Percentiles rank a stretch among this genome's conserved stretches.
Evolutionary conservation across 768 basidiomycete genomes (phyloP).

Genomic region (Lactifluus echinatus): DNA sequence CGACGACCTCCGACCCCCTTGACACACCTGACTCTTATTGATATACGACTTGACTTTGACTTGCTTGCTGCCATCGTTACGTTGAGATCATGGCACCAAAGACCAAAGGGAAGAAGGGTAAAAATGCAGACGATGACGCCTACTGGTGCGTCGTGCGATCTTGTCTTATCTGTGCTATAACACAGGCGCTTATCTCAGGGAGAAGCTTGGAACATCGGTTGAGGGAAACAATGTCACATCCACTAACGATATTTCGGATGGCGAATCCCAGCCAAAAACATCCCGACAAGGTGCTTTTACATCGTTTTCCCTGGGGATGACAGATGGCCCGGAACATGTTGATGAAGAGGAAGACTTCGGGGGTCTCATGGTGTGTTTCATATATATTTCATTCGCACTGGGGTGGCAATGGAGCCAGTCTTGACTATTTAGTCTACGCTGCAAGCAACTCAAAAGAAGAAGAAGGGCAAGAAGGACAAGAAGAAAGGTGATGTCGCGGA

Average conservation of each 20-base stretch:
- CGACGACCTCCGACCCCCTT: not conserved
- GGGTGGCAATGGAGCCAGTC: not conserved
- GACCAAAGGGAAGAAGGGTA: conserved; percentile 81
- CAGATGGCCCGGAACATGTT: conserved; percentile 30
- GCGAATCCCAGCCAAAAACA: conserved; percentile 30
- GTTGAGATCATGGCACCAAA: conserved; percentile 47
- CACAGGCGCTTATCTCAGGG: conserved; percentile 35
- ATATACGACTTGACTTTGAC: not conserved
- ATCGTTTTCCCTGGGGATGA: conserved; percentile 36
- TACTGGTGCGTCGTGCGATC: conserved; percentile 50
- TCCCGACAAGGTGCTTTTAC: conserved; percentile 36
- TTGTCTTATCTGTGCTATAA: conserved; percentile 12
- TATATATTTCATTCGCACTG: not conserved
- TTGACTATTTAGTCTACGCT: conserved; percentile 44
- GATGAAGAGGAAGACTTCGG: conserved; percentile 60
- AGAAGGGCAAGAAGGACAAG: conserved; percentile 48
- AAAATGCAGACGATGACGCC: conserved; percentile 72
- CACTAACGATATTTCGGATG: conserved; percentile 32
- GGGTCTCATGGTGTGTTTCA: conserved; percentile 57
- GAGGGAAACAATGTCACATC: conserved; percentile 32
- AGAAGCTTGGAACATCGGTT: conserved; percentile 52
- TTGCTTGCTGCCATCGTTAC: not conserved
- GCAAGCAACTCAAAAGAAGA: conserved; percentile 44
- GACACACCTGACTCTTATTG: not conserved
- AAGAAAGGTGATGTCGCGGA: conserved; percentile 29